Evolutionary conservation across 116 monocot genomes (phyloP), one percentile per base, ranked within the genome.

Genomic region (Posidonia oceanica): DNA sequence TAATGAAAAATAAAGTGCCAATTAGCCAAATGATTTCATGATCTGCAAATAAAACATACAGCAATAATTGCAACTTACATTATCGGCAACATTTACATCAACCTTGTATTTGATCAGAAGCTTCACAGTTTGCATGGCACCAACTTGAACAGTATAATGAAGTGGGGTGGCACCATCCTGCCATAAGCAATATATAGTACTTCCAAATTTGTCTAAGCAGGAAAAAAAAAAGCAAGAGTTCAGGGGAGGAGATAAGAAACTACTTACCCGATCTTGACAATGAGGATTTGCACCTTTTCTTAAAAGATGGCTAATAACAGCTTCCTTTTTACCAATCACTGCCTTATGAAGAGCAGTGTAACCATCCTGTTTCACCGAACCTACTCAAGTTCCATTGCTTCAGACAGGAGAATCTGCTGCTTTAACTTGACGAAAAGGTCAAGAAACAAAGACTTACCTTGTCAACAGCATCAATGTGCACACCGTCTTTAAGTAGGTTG

Each of bases 91-190:
- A 83, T 98, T 98, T 16, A 98, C 84, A 79, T 98, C 93, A 72
- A 88, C 98, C 70, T 86, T 88, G 69, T 86, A 84, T 70, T 98
- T 98, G 20, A 98, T 90, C 38, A 93, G 69, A 42, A 98, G 74
- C 80, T 98, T 98, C 59, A 90, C 90, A 58, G 90, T 90, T 80
- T 93, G 93, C 77, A 90, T 79, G 12, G 98, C 98, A 72, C 93
- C 88, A 78, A 84, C 88, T 98, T 98, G 90, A 79, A 90, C 93
- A 11, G 90, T 93, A 81, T 86, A 75, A 86, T 98, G 98, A 41
- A 98, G 77, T 38, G 93, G 83, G 54, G 90, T 93, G 36, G 90
- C 90, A 77, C 98, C 93, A 86, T 87, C 79, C 89, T 97, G 67
- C 12, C 52, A 77, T 1, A 67, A 74, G 60, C 42, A 59, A 59